A percentile compares a stretch with the other conserved stretches of the same genome.
Conservation (phyloP, 1,284 basidiomycete genomes). For the Pseudozyma thailandica region DNA sequence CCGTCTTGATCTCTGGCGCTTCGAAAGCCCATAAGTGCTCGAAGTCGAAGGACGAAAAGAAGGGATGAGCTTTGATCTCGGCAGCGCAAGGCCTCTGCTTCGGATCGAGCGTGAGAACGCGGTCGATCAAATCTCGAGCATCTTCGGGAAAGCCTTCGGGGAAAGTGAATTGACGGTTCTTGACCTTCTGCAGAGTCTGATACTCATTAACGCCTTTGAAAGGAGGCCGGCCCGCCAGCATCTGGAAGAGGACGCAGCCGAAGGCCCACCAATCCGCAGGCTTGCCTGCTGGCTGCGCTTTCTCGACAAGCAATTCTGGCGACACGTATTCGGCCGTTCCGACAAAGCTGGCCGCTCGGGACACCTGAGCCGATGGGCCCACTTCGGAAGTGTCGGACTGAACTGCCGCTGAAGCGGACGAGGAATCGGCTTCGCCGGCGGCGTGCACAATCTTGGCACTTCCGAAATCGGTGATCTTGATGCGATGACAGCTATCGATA, state of each 20-base stretch:
- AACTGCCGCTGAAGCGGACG: not conserved
- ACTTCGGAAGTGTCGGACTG: not conserved
- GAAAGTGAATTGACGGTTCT: constrained; percentile 71
- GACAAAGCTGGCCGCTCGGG: constrained; percentile 81
- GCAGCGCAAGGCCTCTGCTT: constrained; percentile 23
- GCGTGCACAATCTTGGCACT: constrained; percentile 60
- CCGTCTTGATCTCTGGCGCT: constrained; percentile 36
- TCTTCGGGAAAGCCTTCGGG: constrained; percentile 70
- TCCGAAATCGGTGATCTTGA: constrained; percentile 67
- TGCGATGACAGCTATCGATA: constrained; percentile 52
- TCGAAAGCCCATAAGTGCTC: constrained; percentile 47
- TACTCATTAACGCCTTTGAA: constrained; percentile 74
- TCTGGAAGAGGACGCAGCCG: constrained; percentile 73
- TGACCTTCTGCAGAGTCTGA: constrained; percentile 73
- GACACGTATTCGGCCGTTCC: constrained; percentile 96
- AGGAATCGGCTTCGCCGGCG: constrained; percentile 9
- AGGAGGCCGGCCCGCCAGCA: constrained; percentile 72
- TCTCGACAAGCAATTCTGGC: constrained; percentile 84
- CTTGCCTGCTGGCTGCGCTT: constrained; percentile 70
- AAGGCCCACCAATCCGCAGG: constrained; percentile 74
- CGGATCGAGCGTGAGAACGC: constrained; percentile 68
- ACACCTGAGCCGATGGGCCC: not conserved
- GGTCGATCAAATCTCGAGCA: constrained; percentile 70
- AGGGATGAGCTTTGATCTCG: constrained; percentile 49
- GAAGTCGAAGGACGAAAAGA: constrained; percentile 55